Percentiles rank a stretch among this genome's conserved stretches.
These are phyloP conservation scores for Coemansia sp. DNA, from an alignment of 192 early-diverging fungal genomes.

Conservation along the genomic window DNA sequence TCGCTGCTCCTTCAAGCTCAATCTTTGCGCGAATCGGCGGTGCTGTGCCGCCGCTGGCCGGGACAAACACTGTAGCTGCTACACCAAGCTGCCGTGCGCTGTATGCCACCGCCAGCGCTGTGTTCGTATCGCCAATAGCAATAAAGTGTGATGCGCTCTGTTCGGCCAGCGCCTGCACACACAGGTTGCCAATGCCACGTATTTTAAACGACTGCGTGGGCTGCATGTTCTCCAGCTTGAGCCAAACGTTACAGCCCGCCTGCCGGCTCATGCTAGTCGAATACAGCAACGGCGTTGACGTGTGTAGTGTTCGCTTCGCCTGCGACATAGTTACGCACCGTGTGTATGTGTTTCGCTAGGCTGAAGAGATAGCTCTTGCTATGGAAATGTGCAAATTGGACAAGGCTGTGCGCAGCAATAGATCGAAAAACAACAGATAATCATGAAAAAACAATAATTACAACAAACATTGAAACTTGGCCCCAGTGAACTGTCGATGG, in stretches of 20 bases:
- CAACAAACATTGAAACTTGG: neutral
- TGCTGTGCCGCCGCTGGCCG: slow-evolving; percentile 43
- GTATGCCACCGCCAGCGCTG: slow-evolving; percentile 67
- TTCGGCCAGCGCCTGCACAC: slow-evolving; percentile 53
- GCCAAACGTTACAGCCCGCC: slow-evolving; percentile 63
- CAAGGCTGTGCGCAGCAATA: neutral
- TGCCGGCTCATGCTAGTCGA: slow-evolving; percentile 44
- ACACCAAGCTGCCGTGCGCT: slow-evolving; percentile 62
- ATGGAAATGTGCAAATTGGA: neutral
- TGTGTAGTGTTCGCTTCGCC: slow-evolving; percentile 16
- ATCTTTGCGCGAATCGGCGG: slow-evolving; percentile 57
- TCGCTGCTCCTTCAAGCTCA: slow-evolving; percentile 60
- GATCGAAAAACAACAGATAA: neutral
- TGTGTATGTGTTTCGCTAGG: neutral
- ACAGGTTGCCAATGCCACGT: slow-evolving; percentile 65
- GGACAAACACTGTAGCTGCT: slow-evolving; percentile 60
- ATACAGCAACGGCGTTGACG: slow-evolving; percentile 44
- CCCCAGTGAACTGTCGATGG: too few species aligned
- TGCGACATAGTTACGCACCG: neutral
- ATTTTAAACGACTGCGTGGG: slow-evolving; percentile 78
- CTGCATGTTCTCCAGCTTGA: slow-evolving; percentile 76
- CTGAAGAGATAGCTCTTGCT: neutral
- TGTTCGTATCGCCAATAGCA: slow-evolving; percentile 63
- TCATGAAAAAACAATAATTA: neutral
- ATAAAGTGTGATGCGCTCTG: slow-evolving; percentile 57